Evolutionary conservation across 2,329 filamentous ascomycete species (phyloP).

Genomic region (Leptosphaerulina australis): DNA sequence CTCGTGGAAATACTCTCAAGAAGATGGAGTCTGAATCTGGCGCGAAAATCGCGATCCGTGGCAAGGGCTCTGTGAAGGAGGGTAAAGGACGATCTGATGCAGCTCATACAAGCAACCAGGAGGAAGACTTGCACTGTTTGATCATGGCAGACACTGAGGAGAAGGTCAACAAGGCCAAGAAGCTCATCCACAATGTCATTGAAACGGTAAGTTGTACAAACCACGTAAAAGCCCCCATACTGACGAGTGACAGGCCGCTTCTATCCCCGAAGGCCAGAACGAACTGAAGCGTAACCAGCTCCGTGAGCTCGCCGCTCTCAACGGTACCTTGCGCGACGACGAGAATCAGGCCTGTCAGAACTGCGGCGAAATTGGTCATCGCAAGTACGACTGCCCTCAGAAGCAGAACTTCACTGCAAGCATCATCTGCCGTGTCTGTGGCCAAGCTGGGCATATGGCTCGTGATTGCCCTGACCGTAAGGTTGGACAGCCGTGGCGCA

Average conservation of each 20-base stretch:
- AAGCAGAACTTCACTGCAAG: conserved; percentile 98
- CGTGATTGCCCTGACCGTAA: conserved; percentile 95
- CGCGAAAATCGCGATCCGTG: conserved; percentile 98
- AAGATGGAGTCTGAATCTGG: conserved; percentile 98
- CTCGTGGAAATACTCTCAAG: conserved; percentile 99
- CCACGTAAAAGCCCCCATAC: conserved; percentile 8
- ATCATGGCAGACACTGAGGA: conserved; percentile 99
- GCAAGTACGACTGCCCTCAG: conserved; percentile 98
- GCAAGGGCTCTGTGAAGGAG: conserved; percentile 99
- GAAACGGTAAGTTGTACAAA: conserved; percentile 77
- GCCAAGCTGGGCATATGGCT: conserved; percentile 97
- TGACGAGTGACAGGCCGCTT: conserved; percentile 75
- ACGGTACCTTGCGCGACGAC: conserved; percentile 98
- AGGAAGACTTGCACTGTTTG: conserved; percentile 97
- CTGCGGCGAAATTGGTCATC: conserved; percentile 96
- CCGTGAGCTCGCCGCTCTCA: conserved; percentile 93
- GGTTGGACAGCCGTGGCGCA: conserved; percentile 90
- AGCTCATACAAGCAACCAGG: conserved; percentile 99
- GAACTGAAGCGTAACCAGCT: conserved; percentile 99
- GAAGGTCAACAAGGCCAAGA: conserved; percentile 99
- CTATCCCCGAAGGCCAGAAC: conserved; percentile 97
- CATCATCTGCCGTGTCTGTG: conserved; percentile 98
- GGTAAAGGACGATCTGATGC: conserved; percentile 98
- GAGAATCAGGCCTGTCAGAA: conserved; percentile 99
- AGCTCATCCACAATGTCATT: conserved; percentile 97